phyloP scores from a whole-genome alignment of 164 flowering plant species.

The Annona cherimola region DNA sequence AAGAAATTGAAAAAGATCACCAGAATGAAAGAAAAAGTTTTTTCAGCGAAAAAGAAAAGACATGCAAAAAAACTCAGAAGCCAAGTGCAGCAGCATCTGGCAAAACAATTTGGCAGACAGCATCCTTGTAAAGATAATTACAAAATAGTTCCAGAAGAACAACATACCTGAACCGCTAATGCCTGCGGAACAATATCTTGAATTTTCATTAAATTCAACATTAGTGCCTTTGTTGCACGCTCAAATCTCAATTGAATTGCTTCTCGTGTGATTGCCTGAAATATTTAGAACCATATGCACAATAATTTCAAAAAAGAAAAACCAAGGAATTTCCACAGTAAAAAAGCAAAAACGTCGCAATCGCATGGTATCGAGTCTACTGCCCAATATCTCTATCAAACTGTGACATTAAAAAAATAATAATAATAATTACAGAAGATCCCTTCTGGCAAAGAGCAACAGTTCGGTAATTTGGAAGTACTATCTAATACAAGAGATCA shows the following conservation, averaged over 20 bases:
- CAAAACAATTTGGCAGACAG: not conserved
- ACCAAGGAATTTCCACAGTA: not conserved
- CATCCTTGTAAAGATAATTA: not conserved
- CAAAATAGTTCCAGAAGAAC: not conserved
- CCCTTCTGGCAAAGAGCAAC: not conserved
- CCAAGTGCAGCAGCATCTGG: not conserved
- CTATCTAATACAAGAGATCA: no score
- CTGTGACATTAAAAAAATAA: not conserved
- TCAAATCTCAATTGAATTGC: conserved; percentile 45
- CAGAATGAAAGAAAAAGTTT: not conserved
- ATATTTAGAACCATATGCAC: not conserved
- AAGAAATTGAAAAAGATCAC: not conserved
- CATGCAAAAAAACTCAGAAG: no score
- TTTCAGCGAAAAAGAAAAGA: not conserved
- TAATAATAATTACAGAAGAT: not conserved
- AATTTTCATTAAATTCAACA: conserved; percentile 48
- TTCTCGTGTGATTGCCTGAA: conserved; percentile 69
- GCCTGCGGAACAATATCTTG: conserved; percentile 61
- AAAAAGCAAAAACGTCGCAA: not conserved
- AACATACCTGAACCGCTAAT: conserved; percentile 63
- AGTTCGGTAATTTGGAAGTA: not conserved
- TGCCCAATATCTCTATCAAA: not conserved
- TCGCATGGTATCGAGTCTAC: not conserved
- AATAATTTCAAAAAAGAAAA: not conserved
- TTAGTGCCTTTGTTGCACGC: conserved; percentile 39